phyloP scores from a whole-genome alignment of 2,329 filamentous ascomycete species.

The Clonostachys rhizophaga region DNA sequence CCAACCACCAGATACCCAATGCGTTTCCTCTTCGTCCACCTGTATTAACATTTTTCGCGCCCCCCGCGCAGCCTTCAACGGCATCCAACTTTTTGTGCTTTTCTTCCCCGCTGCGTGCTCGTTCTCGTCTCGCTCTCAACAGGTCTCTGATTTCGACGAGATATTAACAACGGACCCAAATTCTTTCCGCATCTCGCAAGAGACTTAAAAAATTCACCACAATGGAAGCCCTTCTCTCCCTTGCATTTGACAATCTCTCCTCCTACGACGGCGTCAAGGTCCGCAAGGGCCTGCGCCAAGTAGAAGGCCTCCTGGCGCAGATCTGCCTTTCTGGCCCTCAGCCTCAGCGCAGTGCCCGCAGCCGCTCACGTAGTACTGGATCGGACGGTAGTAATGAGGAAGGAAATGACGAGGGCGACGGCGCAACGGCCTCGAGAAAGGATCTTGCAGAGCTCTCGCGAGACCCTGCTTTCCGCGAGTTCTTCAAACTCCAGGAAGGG shows the following conservation, averaged over 20 bases:
- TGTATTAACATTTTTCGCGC: conserved; percentile 17
- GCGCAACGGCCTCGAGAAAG: conserved; percentile 45
- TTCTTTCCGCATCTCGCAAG: conserved; percentile 4
- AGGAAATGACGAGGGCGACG: conserved; percentile 21
- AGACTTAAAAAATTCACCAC: conserved; percentile 10
- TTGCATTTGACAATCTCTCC: conserved; percentile 94
- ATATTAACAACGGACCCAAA: background rate
- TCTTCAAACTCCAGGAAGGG: conserved; percentile 93
- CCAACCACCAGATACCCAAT: conserved; percentile 6
- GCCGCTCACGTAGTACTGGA: conserved; percentile 15
- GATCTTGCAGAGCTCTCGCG: conserved; percentile 65
- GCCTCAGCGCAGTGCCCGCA: conserved; percentile 4
- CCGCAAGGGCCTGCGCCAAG: conserved; percentile 87
- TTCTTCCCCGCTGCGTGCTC: conserved; percentile 1
- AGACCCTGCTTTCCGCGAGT: conserved; percentile 89
- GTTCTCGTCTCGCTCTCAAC: background rate
- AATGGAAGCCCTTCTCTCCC: conserved; percentile 89
- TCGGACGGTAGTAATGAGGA: conserved; percentile 4
- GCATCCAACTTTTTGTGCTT: background rate
- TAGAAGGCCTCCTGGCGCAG: conserved; percentile 89
- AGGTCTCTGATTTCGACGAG: background rate
- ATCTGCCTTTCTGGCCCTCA: conserved; percentile 62
- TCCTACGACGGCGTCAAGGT: conserved; percentile 88
- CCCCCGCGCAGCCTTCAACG: background rate
- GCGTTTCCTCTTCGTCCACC: conserved; percentile 16